Evolutionary conservation across 306 rosid genomes (phyloP), one percentile per base, ranked within the genome.

Genomic region (Morella rubra): DNA sequence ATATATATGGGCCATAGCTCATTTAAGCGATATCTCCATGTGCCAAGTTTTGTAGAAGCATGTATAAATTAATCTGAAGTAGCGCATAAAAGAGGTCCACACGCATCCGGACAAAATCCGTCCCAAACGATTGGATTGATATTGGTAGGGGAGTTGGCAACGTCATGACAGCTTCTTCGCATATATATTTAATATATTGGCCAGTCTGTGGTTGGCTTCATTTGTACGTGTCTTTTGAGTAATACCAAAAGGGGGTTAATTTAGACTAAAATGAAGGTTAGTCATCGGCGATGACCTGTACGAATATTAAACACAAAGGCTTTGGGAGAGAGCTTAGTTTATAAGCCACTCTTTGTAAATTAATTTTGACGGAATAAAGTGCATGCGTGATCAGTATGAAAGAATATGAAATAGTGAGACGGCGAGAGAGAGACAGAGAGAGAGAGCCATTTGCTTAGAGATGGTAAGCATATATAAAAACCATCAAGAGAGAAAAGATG

Each of bases 151-250:
- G 76, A 44, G 81, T 62, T 67, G 66, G 49, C 14, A 58, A 51
- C 10, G 10, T 32, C 37, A 32, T 32, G 10, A 45, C 52, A 8
- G 60, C 60, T 53, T 7, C 52, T 73, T 67, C 45, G 56, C 52
- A 24, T 32, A 22, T n/a, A 62, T 74, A 44, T 74, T 2, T 32
- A 32, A 56, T 56, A 20, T 56, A 58, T 32, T 75, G 42, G 13
- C 18, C 10, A 50, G 49, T 41, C 20, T 18, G 62, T 41, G 79
- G 69, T 18, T 72, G 76, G 73, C 81, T 80, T 83, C 69, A 72
- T 46, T 68, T 72, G 50, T 80, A 80, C 84, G 77, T 76, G 73
- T 83, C 55, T 41, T 76, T 54, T n/a, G 77, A 79, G 84, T 58
- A 56, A 20, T 44, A 66, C 72, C 51, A 55, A 68, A 75, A 79